Evolutionary conservation across 768 basidiomycete genomes (phyloP), one percentile per base, ranked within the genome.

Genomic region (Termitomyces sp.): DNA sequence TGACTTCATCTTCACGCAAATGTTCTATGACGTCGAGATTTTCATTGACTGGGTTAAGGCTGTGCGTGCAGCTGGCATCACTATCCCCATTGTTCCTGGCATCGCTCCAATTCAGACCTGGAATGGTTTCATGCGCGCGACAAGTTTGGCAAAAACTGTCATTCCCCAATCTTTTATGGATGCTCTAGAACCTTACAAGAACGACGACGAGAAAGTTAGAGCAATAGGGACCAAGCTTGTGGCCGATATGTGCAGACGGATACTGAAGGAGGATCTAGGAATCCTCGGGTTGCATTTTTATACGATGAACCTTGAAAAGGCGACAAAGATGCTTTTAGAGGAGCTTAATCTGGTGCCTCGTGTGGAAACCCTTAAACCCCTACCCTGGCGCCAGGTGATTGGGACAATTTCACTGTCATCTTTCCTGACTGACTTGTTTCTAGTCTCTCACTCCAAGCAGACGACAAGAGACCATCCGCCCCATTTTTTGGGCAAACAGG

Each of bases 401-500:
- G 20, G 6, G 0, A 12, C 63, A 5, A 16, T 11, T 27, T 25
- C 22, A 39, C 46, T 41, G 15, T 47, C 2, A 52, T 7, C 27
- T 46, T 61, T 53, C 16, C 47, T 64, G 23, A 70, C 39, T 46
- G 29, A 52, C 58, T 60, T 45, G 52, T 33, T 32, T 51, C 15
- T 65, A 94, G 90, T 93, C 86, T 18, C 89, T 98, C 61, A 98
- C 96, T 2, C 94, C 95, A 18, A 91, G 81, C 66, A 82, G 97
- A 54, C 88, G 96, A 47, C 78, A 84, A 60, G 97, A 99, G 72
- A 88, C 83, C 45, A 98, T 96, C 59, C 88, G 97, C 32, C 97
- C 97, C 3, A 98, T 99, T 66, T 98, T 98, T 77, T 98, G 96
- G 95, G 94, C 97, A 12, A 98, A 99, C 73, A 81, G 96, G 36